Conservation (phyloP, 805 yeast genomes). For the Hanseniaspora mollemarum region DNA sequence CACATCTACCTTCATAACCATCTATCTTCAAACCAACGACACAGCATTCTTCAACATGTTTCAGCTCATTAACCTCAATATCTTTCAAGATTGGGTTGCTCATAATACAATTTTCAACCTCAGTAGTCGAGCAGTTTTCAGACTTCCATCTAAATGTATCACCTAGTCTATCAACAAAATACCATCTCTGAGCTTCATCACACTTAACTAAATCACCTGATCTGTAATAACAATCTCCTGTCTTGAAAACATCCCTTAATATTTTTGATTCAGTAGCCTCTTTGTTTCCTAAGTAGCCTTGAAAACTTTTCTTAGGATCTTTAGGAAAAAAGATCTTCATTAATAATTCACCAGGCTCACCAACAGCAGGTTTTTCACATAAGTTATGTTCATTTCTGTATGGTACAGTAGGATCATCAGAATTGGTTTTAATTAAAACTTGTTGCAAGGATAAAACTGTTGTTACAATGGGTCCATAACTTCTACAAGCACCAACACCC, state of each 20-base stretch:
- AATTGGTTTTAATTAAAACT: constrained; percentile 61
- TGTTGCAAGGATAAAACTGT: constrained; percentile 43
- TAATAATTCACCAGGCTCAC: constrained; percentile 79
- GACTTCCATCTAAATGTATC: constrained; percentile 96
- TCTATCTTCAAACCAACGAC: constrained; percentile 83
- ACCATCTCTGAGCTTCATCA: constrained; percentile 59
- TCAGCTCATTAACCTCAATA: constrained; percentile 23
- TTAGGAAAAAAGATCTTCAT: constrained; percentile 58
- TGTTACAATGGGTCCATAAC: constrained; percentile 54
- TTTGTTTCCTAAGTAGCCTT: constrained; percentile 76
- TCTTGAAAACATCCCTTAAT: constrained; percentile 55
- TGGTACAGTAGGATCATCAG: constrained; percentile 61
- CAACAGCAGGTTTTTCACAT: constrained; percentile 41
- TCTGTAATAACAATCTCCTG: constrained; percentile 87
- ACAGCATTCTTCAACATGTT: constrained; percentile 48
- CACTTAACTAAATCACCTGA: constrained; percentile 70
- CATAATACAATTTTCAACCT: constrained; percentile 67
- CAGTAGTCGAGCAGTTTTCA: constrained; percentile 87
- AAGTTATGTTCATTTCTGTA: constrained; percentile 63
- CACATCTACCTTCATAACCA: constrained; percentile 88
- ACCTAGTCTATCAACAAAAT: constrained; percentile 84
- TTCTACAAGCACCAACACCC: constrained; percentile 83
- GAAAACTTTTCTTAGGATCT: constrained; percentile 65
- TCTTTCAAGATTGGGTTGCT: constrained; percentile 17
- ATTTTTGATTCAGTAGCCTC: constrained; percentile 71